Evolutionary conservation across 768 basidiomycete genomes (phyloP).

Genomic region (Termitomyces sp.): DNA sequence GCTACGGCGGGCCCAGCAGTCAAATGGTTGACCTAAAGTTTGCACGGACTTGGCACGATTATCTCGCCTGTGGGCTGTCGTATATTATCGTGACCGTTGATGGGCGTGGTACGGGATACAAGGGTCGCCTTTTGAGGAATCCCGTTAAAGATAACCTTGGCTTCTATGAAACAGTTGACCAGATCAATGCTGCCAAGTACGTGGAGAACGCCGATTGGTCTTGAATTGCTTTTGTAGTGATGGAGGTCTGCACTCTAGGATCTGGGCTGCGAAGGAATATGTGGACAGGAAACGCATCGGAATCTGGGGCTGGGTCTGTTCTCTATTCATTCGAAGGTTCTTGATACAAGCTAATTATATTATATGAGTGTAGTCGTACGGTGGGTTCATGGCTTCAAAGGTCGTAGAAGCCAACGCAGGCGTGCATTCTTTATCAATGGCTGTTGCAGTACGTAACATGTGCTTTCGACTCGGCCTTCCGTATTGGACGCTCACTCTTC

Average conservation of each 20-base stretch:
- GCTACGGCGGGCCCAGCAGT: conserved; percentile 88
- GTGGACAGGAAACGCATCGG: conserved; percentile 88
- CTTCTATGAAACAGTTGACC: conserved; percentile 84
- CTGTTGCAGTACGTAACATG: conserved; percentile 66
- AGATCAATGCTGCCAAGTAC: conserved; percentile 82
- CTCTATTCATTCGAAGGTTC: neutral
- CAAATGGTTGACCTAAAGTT: conserved; percentile 72
- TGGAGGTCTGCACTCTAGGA: conserved; percentile 29
- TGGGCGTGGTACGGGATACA: conserved; percentile 90
- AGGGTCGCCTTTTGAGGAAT: conserved; percentile 80
- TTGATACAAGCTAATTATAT: conserved; percentile 2
- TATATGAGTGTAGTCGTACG: conserved; percentile 64
- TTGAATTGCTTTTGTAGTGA: neutral
- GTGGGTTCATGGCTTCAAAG: conserved; percentile 94
- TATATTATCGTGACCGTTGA: conserved; percentile 89
- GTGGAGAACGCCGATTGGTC: conserved; percentile 18
- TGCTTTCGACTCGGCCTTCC: neutral
- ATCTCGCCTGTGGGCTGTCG: conserved; percentile 72
- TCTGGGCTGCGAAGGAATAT: conserved; percentile 84
- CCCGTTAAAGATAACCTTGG: conserved; percentile 88
- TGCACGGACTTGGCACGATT: conserved; percentile 80
- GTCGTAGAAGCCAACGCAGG: conserved; percentile 87
- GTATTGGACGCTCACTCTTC: conserved; percentile 1
- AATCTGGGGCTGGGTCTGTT: conserved; percentile 94
- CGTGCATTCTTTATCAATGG: conserved; percentile 87